phyloP scores from a whole-genome alignment of 2,329 filamentous ascomycete genomes.

The Grosmannia serpens region DNA sequence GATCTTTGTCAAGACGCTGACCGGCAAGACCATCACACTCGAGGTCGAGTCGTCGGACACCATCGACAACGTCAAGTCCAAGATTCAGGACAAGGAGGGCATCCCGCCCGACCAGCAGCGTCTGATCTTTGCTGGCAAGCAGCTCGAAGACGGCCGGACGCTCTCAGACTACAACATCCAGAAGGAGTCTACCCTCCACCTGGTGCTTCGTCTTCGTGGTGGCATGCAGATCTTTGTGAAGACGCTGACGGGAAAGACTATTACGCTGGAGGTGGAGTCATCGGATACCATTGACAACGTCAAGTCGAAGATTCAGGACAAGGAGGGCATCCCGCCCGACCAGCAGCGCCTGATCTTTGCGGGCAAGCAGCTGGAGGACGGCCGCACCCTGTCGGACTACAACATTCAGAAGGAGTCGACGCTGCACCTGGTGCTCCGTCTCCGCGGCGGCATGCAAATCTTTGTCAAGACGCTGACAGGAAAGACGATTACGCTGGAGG shows the following conservation, averaged over 20 bases:
- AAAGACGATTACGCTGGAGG: slow-evolving; percentile 59
- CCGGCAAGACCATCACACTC: slow-evolving; percentile 88
- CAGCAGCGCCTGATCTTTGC: slow-evolving; percentile 91
- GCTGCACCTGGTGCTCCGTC: slow-evolving; percentile 67
- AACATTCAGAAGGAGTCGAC: slow-evolving; percentile 93
- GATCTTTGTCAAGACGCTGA: slow-evolving; percentile 75
- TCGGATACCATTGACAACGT: slow-evolving; percentile 92
- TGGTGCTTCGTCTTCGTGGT: slow-evolving; percentile 79
- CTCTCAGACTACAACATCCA: slow-evolving; percentile 92
- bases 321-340: slow-evolving; percentile 88
- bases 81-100: slow-evolving; percentile 97
- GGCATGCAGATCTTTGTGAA: slow-evolving; percentile 87
- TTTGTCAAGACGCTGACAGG: slow-evolving; percentile 62
- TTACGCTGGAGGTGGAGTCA: slow-evolving; percentile 82
- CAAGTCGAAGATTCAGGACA: slow-evolving; percentile 86
- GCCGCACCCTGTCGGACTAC: slow-evolving; percentile 84
- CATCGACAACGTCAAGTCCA: slow-evolving; percentile 92
- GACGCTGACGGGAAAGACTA: slow-evolving; percentile 85
- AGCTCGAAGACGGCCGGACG: slow-evolving; percentile 88
- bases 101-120: slow-evolving; percentile 95
- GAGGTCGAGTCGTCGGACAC: slow-evolving; percentile 85
- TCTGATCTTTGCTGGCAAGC: slow-evolving; percentile 91
- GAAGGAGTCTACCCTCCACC: slow-evolving; percentile 78
- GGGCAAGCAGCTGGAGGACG: slow-evolving; percentile 87
- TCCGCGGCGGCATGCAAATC: slow-evolving; percentile 71